Base-by-base conservation (phyloP, 2,329 filamentous ascomycete species). In the Ilyonectria robusta region DNA sequence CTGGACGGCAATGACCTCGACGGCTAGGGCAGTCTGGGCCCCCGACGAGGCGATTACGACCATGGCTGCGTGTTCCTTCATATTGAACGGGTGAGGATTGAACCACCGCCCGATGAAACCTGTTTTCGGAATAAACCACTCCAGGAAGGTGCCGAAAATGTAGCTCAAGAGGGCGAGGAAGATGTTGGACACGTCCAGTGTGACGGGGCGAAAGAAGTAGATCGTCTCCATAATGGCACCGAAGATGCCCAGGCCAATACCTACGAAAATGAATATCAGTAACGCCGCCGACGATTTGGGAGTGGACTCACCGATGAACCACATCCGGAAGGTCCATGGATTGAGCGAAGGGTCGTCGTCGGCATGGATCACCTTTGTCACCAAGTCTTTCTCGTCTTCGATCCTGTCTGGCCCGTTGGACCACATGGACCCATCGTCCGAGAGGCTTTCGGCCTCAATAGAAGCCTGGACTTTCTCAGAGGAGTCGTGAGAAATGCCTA, bases 41-140 rank as follows among this genome's bases (percentile, higher is more conserved):
- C 82, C 82, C 1, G 83, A 78, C 6, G 78, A 81, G 0, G 82
- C 81, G 82, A 85, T 85, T 66, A 86, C 78, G 2, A 81, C 78
- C 26, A 82, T 79, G 1, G 80, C 78, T 1, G 75, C 67, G 47
- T 78, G 76, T 40, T 74, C 79, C 76, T 77, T 83, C 56, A 59
- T 55, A 42, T 73, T 73, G 54, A 60, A 73, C 13, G 70, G 67
- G 11, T 65, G 59, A 23, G 23, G 23, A 23, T 23, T 23, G 23
- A 23, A 23, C 23, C 23, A 23, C 23, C 23, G 23, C 2, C 23
- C 23, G 23, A 23, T 23, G 23, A 23, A 23, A 23, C 23, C 23
- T 23, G 23, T 23, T 23, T 23, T 23, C 23, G 23, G 23, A 23
- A 23, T 23, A 23, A 23, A 2, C 23, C 23, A 23, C 23, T 23